Percentiles rank a stretch among this genome's conserved stretches.
Conservation (phyloP, 768 basidiomycete genomes). For the Gloeopeniophorella convolvens region DNA sequence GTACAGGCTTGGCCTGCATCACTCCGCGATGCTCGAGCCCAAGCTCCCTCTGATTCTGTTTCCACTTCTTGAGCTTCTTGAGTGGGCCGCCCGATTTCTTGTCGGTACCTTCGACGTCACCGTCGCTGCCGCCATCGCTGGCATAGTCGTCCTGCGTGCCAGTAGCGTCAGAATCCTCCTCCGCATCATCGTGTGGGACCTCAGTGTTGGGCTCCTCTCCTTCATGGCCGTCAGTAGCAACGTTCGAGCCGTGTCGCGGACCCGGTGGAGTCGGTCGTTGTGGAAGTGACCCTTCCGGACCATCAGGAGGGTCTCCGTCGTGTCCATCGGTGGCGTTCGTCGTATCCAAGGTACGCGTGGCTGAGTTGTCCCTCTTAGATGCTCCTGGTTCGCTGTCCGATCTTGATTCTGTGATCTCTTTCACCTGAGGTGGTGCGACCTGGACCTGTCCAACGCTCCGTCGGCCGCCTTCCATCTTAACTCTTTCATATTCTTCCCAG, state of each 20-base stretch:
- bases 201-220: not conserved
- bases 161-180: not conserved
- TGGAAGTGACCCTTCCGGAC: too few relatives aligned
- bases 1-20: slow-evolving; percentile 52
- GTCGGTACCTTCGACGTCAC: too few relatives aligned
- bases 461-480: slow-evolving; percentile 17
- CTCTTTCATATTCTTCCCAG: slow-evolving; percentile 22
- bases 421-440: not conserved
- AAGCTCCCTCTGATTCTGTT: slow-evolving; percentile 37
- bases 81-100: slow-evolving; percentile 24
- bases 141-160: slow-evolving; percentile 9
- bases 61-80: slow-evolving; percentile 36
- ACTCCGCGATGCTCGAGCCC: slow-evolving; percentile 53
- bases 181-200: not conserved
- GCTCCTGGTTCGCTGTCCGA: not conserved
- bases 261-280: too few relatives aligned
- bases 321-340: not conserved
- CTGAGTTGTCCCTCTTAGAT: not conserved
- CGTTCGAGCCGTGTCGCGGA: slow-evolving; percentile 9
- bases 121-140: slow-evolving; percentile 25
- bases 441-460: not conserved
- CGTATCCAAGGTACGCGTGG: slow-evolving; percentile 12
- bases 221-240: slow-evolving; percentile 20
- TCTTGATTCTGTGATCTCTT: not conserved
- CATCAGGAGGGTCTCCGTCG: not conserved